Evolutionary conservation across 2,329 filamentous ascomycete genomes (phyloP).

Genomic region (Cryphonectria carpinicola): DNA sequence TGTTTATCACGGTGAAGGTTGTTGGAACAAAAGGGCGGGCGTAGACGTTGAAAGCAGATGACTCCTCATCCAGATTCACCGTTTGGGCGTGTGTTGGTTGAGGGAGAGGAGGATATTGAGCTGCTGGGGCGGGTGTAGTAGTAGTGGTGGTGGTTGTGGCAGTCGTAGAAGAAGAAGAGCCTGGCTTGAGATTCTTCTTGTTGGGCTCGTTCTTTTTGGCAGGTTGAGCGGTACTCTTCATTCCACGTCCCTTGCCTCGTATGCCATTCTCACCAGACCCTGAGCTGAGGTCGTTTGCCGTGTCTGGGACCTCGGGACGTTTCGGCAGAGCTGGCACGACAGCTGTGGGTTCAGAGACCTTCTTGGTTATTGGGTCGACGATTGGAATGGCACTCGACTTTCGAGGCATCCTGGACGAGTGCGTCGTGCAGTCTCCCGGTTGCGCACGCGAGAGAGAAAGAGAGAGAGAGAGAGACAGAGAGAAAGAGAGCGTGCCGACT

Average conservation of each 20-base stretch:
- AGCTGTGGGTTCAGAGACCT: not conserved
- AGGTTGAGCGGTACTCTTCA: not conserved
- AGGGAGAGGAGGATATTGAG: not conserved
- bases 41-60: constrained; percentile 31
- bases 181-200: not conserved
- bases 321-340: constrained; percentile 1
- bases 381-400: constrained; percentile 16
- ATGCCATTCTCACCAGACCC: not conserved
- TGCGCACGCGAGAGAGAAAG: not conserved
- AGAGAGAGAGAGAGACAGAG: not conserved
- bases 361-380: constrained; percentile 4
- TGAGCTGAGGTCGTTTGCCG: not conserved
- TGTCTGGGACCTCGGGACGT: not conserved
- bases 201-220: not conserved
- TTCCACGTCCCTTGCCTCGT: not conserved
- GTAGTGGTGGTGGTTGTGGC: not conserved
- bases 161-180: not conserved
- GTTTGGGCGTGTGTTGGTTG: not conserved
- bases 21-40: constrained; percentile 31
- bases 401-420: constrained; percentile 1
- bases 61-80: not conserved
- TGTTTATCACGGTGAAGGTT: constrained; percentile 30
- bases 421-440: not conserved
- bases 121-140: not conserved
- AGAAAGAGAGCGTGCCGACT: not conserved